A percentile compares a stretch with the other conserved stretches of the same genome.
These are phyloP conservation scores for Cercospora janseana DNA, from an alignment of 2,329 filamentous ascomycete genomes.

Conservation along the genomic window DNA sequence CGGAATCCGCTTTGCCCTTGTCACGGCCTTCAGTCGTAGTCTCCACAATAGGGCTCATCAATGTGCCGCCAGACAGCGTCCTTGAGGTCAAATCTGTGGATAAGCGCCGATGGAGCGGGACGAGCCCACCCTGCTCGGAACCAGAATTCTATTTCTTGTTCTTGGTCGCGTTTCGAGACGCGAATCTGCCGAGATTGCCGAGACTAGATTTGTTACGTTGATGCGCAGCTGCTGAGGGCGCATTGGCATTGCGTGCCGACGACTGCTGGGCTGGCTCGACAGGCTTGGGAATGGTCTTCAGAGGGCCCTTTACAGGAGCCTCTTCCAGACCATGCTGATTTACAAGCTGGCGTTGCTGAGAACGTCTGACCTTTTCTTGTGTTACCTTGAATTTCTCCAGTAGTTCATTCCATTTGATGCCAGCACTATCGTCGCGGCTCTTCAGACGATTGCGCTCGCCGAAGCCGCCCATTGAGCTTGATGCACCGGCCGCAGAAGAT, in stretches of 20 bases:
- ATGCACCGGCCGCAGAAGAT: slow-evolving; percentile 32
- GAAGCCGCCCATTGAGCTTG: slow-evolving; percentile 41
- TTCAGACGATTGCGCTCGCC: slow-evolving; percentile 69
- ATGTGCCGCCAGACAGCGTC: neutral
- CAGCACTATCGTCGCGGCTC: slow-evolving; percentile 60
- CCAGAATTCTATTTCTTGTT: slow-evolving; percentile 2
- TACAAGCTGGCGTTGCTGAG: slow-evolving; percentile 49
- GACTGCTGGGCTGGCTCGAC: slow-evolving; percentile 6
- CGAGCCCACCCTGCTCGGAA: neutral
- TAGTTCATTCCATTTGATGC: slow-evolving; percentile 85
- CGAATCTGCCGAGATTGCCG: slow-evolving; percentile 35
- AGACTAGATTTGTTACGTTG: slow-evolving; percentile 42
- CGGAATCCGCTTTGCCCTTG: slow-evolving; percentile 10
- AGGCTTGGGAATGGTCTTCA: slow-evolving; percentile 10
- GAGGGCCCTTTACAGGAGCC: slow-evolving; percentile 26
- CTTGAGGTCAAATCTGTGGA: neutral
- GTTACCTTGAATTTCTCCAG: slow-evolving; percentile 91
- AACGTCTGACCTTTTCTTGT: slow-evolving; percentile 78
- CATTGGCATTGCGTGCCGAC: slow-evolving; percentile 24
- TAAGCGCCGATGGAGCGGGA: neutral
- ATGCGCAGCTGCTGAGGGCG: slow-evolving; percentile 21
- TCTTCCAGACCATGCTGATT: slow-evolving; percentile 30
- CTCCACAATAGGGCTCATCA: neutral
- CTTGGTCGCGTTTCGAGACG: neutral
- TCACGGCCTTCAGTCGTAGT: neutral